phyloP scores from a whole-genome alignment of 139 green algal genomes.

The Ettlia oleoabundans region DNA sequence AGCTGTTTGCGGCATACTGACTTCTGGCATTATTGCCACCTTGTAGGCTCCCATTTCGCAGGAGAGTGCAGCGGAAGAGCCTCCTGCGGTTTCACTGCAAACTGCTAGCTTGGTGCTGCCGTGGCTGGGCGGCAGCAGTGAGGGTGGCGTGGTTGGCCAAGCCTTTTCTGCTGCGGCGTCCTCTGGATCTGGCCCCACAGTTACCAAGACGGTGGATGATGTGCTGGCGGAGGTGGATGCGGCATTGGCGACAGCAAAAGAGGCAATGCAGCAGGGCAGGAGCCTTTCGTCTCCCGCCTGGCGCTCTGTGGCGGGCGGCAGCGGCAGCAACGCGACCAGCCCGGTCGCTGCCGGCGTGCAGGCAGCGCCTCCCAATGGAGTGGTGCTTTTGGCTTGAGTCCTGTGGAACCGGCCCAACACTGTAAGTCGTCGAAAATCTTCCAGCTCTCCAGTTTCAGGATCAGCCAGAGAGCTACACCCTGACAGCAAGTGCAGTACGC shows the following conservation, averaged over 20 bases:
- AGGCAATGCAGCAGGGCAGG: neutral
- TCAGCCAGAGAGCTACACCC: too few species aligned
- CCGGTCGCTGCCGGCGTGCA: neutral
- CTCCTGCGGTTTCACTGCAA: neutral
- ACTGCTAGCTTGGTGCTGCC: neutral
- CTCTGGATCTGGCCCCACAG: neutral
- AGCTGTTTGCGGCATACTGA: too few species aligned
- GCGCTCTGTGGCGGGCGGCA: neutral
- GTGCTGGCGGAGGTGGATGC: slow-evolving; percentile 30
- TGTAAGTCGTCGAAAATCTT: neutral
- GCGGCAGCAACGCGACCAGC: neutral
- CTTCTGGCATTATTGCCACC: too few species aligned
- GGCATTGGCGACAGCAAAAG: slow-evolving; percentile 5
- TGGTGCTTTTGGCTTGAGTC: too few species aligned
- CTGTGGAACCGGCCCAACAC: too few species aligned
- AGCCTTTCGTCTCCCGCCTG: neutral
- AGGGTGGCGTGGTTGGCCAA: neutral
- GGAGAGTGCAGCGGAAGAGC: slow-evolving; percentile 18
- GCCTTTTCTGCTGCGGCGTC: neutral
- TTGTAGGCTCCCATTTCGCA: slow-evolving; percentile 20
- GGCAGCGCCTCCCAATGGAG: neutral
- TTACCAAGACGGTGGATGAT: neutral
- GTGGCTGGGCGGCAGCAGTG: neutral
- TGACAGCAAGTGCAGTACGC: neutral
- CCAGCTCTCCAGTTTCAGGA: too few species aligned